phyloP scores from a whole-genome alignment of 306 rosid species.

The Trifolium repens region DNA sequence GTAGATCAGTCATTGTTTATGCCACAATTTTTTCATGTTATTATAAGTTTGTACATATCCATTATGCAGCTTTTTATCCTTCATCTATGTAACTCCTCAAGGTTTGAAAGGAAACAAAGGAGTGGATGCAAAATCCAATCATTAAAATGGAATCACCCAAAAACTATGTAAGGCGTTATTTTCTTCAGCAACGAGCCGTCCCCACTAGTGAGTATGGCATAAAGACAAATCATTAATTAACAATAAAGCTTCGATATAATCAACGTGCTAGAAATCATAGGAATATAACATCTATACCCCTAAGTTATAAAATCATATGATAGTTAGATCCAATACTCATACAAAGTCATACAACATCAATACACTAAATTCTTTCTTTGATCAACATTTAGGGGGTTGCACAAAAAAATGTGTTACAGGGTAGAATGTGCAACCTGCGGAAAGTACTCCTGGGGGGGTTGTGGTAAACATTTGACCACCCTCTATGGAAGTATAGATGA shows the following conservation, averaged over 20 bases:
- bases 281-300: conserved; percentile 5
- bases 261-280: conserved; percentile 12
- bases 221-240: not conserved
- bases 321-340: not conserved
- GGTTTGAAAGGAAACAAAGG: not conserved
- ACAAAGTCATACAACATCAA: not conserved
- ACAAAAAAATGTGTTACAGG: conserved; percentile 57
- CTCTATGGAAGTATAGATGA: conserved; percentile 58
- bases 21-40: too few species aligned
- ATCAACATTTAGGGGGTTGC: not conserved
- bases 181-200: conserved; percentile 1
- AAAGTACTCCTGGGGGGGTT: conserved; percentile 59
- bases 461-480: conserved; percentile 56
- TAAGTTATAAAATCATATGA: not conserved
- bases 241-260: conserved; percentile 1
- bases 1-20: too few species aligned
- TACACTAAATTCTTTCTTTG: not conserved
- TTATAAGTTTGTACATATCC: too few species aligned
- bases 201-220: not conserved
- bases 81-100: not conserved
- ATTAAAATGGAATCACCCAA: not conserved
- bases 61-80: too few species aligned
- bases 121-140: not conserved
- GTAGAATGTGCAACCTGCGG: conserved; percentile 60
- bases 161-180: conserved; percentile 30